Evolutionary conservation across 2,329 filamentous ascomycete species (phyloP).

Genomic region (Colletotrichum sp.): DNA sequence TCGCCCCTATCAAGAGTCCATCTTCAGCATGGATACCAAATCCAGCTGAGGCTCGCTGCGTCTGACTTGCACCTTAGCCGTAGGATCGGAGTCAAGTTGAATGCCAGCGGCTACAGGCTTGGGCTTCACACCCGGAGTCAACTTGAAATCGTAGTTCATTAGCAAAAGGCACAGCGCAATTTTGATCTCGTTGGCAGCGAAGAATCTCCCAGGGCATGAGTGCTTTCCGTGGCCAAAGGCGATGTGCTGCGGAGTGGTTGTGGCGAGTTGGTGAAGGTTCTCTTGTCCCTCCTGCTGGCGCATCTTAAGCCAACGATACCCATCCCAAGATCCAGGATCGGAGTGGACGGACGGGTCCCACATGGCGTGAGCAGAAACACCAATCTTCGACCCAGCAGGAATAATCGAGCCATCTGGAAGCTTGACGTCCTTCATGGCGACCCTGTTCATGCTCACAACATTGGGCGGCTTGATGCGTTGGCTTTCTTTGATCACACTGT

Average conservation of each 20-base stretch:
- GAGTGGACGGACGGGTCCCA: neutral
- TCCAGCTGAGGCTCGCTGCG: neutral
- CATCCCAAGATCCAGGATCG: neutral
- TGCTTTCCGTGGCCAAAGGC: neutral
- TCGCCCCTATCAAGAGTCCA: neutral
- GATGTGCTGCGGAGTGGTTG: neutral
- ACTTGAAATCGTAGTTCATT: neutral
- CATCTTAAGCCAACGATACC: neutral
- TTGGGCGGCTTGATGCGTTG: neutral
- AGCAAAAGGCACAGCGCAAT: neutral
- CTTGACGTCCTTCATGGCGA: neutral
- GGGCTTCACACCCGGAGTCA: neutral
- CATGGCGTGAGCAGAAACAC: neutral
- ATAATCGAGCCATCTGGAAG: neutral
- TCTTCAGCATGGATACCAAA: neutral
- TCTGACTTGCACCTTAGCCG: neutral
- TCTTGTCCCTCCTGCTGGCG: neutral
- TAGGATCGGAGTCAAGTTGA: neutral
- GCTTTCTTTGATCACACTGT: neutral
- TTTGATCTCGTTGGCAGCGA: neutral
- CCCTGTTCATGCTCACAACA: neutral
- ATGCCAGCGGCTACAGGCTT: neutral
- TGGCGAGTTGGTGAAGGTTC: neutral
- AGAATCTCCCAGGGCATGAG: neutral
- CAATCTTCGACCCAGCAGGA: neutral